Evolutionary conservation across 2,329 filamentous ascomycete species (phyloP), one percentile per base, ranked within the genome.

Genomic region (Phaeosphaeriaceae sp.): DNA sequence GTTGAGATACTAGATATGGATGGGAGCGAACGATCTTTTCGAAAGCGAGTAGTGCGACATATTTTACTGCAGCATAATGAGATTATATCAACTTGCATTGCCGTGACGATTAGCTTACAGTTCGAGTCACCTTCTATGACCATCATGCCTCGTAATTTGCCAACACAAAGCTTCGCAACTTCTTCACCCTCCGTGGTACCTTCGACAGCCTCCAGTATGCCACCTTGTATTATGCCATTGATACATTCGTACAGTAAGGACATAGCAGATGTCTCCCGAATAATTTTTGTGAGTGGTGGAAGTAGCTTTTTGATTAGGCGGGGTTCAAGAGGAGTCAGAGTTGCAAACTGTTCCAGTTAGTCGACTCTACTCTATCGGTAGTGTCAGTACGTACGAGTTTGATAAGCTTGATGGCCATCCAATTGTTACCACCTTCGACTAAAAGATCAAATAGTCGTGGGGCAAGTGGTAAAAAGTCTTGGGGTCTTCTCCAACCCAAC

Each of bases 371-470:
- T 9, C 15, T 18, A n/a, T 9, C 16, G 3, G 15, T 9, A 18
- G 4, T n/a, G 1, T 23, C 11, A 8, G 29, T 11, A 77, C 84
- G 60, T 73, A 93, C 90, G 56, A 99, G 82, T 76, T 99, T 99
- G 72, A 99, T 97, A 55, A 99, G 85, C 73, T 99, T 99, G 71
- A 99, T 99, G 50, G 92, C 92, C 93, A 99, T 97, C 94, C 94
- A 99, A 74, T 99, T 99, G 74, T 99, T 97, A 30, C 89, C 89
- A 47, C 92, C 88, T 52, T 95, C 89, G 11, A 97, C 92, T 20
- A 99, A 79, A 15, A 99, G 81, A 68, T 97, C 92, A 65, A 97
- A 99, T 20, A 99, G 76, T 50, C 94, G 83, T 7, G 94, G 94
- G 0, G 94, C 94, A 23, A 99, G 80, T 12, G 94, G 90, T 23